These are phyloP conservation scores for Rhodotorula sp. DNA, from an alignment of 1,284 basidiomycete genomes.

Conservation along the genomic window DNA sequence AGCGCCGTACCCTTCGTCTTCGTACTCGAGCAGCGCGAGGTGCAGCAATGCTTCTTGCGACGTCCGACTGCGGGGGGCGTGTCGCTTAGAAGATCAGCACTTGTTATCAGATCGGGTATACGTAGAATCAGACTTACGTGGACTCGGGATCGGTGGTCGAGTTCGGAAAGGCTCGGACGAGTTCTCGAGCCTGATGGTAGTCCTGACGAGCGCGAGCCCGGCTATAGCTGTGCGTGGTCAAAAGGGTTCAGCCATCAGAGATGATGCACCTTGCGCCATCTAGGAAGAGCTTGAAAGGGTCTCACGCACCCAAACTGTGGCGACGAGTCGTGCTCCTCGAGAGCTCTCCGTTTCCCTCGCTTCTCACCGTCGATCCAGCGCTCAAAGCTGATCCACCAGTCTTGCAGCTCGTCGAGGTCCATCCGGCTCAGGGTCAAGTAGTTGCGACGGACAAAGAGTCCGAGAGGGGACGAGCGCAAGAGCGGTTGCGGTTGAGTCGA, in stretches of 20 bases:
- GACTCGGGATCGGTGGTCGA: neutral
- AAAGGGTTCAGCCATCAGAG: no score
- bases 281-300: no score
- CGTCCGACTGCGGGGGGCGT: neutral
- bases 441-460: conserved; percentile 33
- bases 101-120: no score
- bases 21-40: conserved; percentile 28
- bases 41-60: conserved; percentile 27
- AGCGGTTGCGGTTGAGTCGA: conserved; percentile 15
- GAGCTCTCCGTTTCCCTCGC: neutral
- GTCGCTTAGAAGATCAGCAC: no score
- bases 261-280: no score
- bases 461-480: conserved; percentile 38
- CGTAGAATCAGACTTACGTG: neutral
- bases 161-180: conserved; percentile 1
- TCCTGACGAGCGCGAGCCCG: conserved; percentile 10
- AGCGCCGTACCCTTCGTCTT: conserved; percentile 10
- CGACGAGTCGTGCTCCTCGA: neutral
- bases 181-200: conserved; percentile 12
- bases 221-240: neutral
- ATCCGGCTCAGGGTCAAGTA: conserved; percentile 21
- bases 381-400: conserved; percentile 16
- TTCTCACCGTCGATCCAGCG: conserved; percentile 9
- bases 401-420: conserved; percentile 11
- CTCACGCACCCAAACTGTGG: no score